These are phyloP conservation scores for Puccinia polysora DNA, from an alignment of 1,284 basidiomycete species.

Conservation along the genomic window DNA sequence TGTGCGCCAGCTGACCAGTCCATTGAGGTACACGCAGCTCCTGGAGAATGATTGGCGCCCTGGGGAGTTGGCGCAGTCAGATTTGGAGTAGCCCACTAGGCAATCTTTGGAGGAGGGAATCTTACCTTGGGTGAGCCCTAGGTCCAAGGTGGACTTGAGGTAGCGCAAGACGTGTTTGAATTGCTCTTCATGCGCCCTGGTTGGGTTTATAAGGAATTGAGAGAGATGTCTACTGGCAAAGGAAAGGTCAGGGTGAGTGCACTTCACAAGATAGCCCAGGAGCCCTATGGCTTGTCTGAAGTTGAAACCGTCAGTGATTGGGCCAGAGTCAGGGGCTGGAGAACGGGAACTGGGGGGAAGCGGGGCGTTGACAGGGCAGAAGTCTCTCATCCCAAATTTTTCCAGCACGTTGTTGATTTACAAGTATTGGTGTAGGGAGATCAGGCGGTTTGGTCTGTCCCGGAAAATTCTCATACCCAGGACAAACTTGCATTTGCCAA, in stretches of 20 bases:
- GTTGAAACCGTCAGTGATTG: not conserved
- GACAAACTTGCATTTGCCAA: not conserved
- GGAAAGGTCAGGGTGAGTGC: not conserved
- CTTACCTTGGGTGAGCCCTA: too few species aligned
- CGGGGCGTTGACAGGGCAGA: not conserved
- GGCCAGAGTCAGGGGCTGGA: not conserved
- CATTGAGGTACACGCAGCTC: too few species aligned
- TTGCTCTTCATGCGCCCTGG: not conserved
- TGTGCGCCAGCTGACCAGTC: too few species aligned
- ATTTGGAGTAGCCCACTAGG: too few species aligned
- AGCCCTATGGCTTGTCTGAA: not conserved
- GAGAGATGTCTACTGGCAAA: not conserved
- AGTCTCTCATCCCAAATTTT: not conserved
- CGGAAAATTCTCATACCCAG: conserved; percentile 5
- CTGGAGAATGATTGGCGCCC: too few species aligned
- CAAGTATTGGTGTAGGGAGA: not conserved
- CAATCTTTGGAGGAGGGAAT: too few species aligned
- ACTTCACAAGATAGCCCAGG: conserved; percentile 1
- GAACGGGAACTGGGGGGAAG: not conserved
- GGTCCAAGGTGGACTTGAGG: too few species aligned
- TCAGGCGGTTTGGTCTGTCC: not conserved
- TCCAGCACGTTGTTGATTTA: not conserved
- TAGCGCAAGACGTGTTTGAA: conserved; percentile 1
- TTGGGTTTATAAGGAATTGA: not conserved
- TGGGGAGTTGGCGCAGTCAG: too few species aligned